These are phyloP conservation scores for Phytophthora kernoviae DNA, from an alignment of 352 stramenopile species.

Conservation along the genomic window DNA sequence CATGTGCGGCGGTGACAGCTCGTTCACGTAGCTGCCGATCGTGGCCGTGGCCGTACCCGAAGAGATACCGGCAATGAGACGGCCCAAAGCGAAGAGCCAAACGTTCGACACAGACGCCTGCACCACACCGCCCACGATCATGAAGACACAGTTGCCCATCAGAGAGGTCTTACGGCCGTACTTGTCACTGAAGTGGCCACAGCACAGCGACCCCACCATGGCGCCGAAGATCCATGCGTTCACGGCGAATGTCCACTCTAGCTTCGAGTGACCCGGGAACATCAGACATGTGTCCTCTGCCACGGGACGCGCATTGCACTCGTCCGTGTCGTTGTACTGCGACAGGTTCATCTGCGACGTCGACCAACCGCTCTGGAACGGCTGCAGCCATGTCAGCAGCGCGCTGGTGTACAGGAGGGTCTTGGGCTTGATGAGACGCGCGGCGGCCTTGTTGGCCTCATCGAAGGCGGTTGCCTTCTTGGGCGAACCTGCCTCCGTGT, in stretches of 20 bases:
- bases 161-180: constrained; percentile 8
- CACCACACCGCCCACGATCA: not conserved
- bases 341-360: constrained; percentile 12
- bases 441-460: constrained; percentile 2
- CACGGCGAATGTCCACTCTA: constrained; percentile 17
- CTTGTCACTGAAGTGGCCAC: constrained; percentile 5
- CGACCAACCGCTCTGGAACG: constrained; percentile 56
- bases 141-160: not conserved
- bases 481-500: constrained; percentile 1
- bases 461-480: constrained; percentile 6
- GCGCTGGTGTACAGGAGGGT: not conserved
- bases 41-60: not conserved
- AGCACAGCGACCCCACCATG: constrained; percentile 4
- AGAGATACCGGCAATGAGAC: constrained; percentile 1
- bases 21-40: constrained; percentile 5
- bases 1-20: constrained; percentile 9
- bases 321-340: constrained; percentile 8
- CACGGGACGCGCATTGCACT: constrained; percentile 15
- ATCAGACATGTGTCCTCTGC: constrained; percentile 18
- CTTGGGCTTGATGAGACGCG: too few species aligned
- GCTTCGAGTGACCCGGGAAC: constrained; percentile 21
- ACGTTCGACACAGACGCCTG: not conserved
- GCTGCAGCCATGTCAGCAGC: constrained; percentile 40
- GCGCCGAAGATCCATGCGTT: constrained; percentile 11
- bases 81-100: constrained; percentile 1